Evolutionary conservation across 2,329 filamentous ascomycete genomes (phyloP), one percentile per base, ranked within the genome.

Genomic region (Coniosporium tulheliwenetii): DNA sequence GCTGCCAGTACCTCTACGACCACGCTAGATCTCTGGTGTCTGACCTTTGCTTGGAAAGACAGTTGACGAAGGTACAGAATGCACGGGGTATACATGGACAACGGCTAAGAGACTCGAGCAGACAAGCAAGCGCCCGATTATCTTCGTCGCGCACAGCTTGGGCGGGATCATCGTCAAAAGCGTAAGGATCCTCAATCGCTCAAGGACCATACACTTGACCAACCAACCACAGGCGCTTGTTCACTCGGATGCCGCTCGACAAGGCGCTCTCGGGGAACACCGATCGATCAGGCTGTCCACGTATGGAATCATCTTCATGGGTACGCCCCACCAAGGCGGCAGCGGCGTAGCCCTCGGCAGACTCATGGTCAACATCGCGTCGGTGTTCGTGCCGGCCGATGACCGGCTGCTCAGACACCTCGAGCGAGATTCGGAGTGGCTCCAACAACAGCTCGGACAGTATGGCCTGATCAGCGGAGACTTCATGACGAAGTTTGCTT

Each of bases 271-370:
- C 8, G 40, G 50, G 44, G 45, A 58, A 38, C 52, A 56, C 35
- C 50, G 47, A 39, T 48, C 54, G 8, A 55, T 61, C 42, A 56
- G 57, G 42, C 39, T 48, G 26, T 62, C 54, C 15, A 63, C 57
- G 38, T 57, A 60, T 46, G 57, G 58, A 8, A 56, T n/a, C 44
- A 41, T 63, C 9, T 63, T 63, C 47, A 55, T 62, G 45, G 59
- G 59, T 19, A 64, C 59, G 15, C 59, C 57, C 36, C 56, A 63
- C 47, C 50, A 60, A 44, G 60, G 58, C 40, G 54, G 56, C 37
- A 53, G 50, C 35, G 53, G 56, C 26, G 55, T 57, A 8, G 36
- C 44, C 44, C 43, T 54, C 2, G 54, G 53, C 31, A 49, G 45
- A 42, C 39, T 55, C 12, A 43, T 59, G 13, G 47, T 52, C 3